Conservation (phyloP, 129 eudicot genomes). For the Gnaphalium uliginosum region DNA sequence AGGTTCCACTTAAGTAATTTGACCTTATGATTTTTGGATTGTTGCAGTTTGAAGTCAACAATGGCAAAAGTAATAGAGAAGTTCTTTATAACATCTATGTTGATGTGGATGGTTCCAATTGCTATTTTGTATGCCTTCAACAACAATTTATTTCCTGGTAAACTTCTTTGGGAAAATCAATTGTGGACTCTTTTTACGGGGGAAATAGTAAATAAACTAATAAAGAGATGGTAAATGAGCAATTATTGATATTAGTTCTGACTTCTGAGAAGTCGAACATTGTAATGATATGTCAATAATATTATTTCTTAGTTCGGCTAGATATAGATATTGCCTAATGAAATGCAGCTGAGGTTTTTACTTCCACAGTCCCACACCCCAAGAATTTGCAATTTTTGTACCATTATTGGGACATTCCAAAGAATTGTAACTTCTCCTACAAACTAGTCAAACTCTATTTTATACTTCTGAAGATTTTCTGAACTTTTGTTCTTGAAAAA, state of each 20-base stretch:
- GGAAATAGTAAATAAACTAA: not conserved
- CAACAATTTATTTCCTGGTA: constrained; percentile 71
- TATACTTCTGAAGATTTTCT: not conserved
- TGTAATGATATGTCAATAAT: not conserved
- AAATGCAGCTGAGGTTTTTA: not conserved
- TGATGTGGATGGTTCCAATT: constrained; percentile 81
- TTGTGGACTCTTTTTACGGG: not conserved
- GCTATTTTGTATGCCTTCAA: constrained; percentile 79
- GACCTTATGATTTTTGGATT: constrained; percentile 11
- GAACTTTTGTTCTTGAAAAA: not conserved
- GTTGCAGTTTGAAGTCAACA: constrained; percentile 25
- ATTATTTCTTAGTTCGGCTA: not conserved
- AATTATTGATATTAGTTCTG: not conserved
- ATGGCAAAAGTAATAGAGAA: constrained; percentile 62
- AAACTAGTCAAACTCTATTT: not conserved
- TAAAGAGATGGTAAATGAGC: not conserved
- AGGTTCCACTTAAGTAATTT: not conserved
- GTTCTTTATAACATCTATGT: constrained; percentile 70
- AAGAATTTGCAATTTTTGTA: not conserved
- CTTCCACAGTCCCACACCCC: not conserved
- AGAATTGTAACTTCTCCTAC: not conserved
- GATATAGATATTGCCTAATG: not conserved
- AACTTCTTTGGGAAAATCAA: constrained; percentile 4
- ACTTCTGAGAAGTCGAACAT: not conserved
- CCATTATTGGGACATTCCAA: not conserved